These are phyloP conservation scores for Boechera stricta DNA, from an alignment of 345 rosid genomes.

Conservation along the genomic window DNA sequence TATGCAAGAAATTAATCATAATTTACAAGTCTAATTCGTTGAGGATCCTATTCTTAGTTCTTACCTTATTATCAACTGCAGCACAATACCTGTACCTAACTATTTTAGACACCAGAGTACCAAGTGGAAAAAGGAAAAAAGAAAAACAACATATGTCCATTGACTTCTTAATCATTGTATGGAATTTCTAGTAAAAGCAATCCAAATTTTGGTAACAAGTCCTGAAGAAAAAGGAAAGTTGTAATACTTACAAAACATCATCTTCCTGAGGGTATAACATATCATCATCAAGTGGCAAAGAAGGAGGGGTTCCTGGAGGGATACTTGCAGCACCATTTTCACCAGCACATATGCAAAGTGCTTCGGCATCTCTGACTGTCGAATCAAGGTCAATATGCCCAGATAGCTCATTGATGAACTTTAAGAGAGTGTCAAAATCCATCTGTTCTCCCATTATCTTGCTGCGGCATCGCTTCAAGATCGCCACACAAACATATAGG, in stretches of 20 bases:
- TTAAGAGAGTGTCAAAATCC: slow-evolving; percentile 96
- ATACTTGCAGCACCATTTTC: slow-evolving; percentile 89
- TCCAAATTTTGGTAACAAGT: slow-evolving; percentile 34
- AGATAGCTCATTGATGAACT: slow-evolving; percentile 91
- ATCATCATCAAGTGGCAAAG: slow-evolving; percentile 68
- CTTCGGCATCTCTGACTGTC: slow-evolving; percentile 88
- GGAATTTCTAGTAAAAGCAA: slow-evolving; percentile 16
- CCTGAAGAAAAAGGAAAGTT: slow-evolving; percentile 16
- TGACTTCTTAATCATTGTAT: slow-evolving; percentile 22
- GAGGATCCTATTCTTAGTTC: slow-evolving; percentile 11
- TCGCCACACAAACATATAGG: slow-evolving; percentile 80
- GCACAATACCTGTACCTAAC: slow-evolving; percentile 1
- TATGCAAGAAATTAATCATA: slow-evolving; percentile 46
- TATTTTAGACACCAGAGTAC: background rate
- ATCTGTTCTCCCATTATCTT: slow-evolving; percentile 90
- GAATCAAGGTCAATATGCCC: slow-evolving; percentile 78
- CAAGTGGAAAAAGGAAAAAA: background rate
- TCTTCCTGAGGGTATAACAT: slow-evolving; percentile 65
- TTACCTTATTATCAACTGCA: slow-evolving; percentile 20
- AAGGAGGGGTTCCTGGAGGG: slow-evolving; percentile 96
- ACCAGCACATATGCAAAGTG: slow-evolving; percentile 90
- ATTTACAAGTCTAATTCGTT: slow-evolving; percentile 23
- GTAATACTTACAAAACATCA: slow-evolving; percentile 62
- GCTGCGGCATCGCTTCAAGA: slow-evolving; percentile 83
- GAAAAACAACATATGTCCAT: slow-evolving; percentile 16